A percentile compares a stretch with the other conserved stretches of the same genome.
Conservation (phyloP, 2,329 filamentous ascomycete species). For the Talaromyces verruculosus region DNA sequence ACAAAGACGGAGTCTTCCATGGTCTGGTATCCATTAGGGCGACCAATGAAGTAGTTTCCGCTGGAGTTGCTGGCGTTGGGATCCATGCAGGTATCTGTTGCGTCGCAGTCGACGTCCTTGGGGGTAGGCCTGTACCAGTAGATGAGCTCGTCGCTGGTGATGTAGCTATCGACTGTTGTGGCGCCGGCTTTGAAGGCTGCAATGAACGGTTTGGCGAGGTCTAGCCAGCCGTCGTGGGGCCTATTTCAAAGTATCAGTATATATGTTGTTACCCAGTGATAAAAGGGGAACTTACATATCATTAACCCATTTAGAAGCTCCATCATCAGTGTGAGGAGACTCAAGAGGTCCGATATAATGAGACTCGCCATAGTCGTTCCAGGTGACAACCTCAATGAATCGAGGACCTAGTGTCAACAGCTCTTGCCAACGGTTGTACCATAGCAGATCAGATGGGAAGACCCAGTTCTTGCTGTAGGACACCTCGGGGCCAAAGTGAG, state of each 20-base stretch:
- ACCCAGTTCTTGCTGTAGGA: slow-evolving; percentile 56
- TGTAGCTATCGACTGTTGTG: slow-evolving; percentile 36
- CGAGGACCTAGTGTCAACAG: slow-evolving; percentile 48
- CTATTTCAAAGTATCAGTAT: slow-evolving; percentile 26
- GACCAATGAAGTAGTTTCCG: slow-evolving; percentile 55
- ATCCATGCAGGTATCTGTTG: slow-evolving; percentile 53
- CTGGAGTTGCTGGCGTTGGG: slow-evolving; percentile 43
- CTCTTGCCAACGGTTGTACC: slow-evolving; percentile 46
- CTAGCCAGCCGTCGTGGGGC: slow-evolving; percentile 55
- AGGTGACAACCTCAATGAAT: slow-evolving; percentile 51
- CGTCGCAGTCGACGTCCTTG: slow-evolving; percentile 50
- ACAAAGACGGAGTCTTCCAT: slow-evolving; percentile 55
- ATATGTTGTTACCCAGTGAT: neutral
- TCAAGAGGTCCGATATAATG: slow-evolving; percentile 55
- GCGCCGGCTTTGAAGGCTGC: slow-evolving; percentile 53
- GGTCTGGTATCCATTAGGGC: slow-evolving; percentile 52
- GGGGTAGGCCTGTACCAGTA: slow-evolving; percentile 59
- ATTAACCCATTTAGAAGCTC: slow-evolving; percentile 52
- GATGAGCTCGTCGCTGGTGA: slow-evolving; percentile 51
- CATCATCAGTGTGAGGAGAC: slow-evolving; percentile 41
- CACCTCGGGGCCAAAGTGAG: slow-evolving; percentile 49
- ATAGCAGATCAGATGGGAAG: slow-evolving; percentile 47
- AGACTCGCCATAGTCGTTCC: slow-evolving; percentile 57
- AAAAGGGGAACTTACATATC: slow-evolving; percentile 43
- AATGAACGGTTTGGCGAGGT: slow-evolving; percentile 56